Percentiles rank a stretch among this genome's conserved stretches.
Conservation (phyloP, 352 stramenopile genomes). For the Sclerospora graminicola region DNA sequence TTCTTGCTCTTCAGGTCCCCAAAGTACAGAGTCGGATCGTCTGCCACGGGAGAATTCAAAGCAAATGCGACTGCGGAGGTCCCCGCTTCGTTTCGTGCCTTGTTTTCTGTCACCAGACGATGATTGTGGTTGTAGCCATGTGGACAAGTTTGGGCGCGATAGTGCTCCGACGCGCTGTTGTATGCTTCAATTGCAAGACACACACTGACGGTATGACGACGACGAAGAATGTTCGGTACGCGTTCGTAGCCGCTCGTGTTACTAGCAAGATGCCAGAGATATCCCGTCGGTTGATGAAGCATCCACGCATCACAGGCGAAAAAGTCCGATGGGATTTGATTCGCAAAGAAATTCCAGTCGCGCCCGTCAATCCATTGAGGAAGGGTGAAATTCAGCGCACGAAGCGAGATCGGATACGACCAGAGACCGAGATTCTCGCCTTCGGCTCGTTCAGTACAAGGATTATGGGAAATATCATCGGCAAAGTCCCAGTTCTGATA, state of each 20-base stretch:
- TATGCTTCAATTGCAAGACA: constrained; percentile 59
- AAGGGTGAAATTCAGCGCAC: constrained; percentile 61
- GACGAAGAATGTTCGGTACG: constrained; percentile 67
- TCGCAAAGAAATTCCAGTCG: constrained; percentile 62
- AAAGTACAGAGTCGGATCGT: constrained; percentile 28
- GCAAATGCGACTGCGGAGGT: constrained; percentile 39
- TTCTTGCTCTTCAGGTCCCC: constrained; percentile 38
- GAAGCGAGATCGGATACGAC: constrained; percentile 70
- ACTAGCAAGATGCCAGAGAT: constrained; percentile 62
- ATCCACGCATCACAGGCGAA: constrained; percentile 68
- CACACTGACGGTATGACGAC: constrained; percentile 65
- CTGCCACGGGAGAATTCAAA: constrained; percentile 15
- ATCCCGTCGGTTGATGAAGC: constrained; percentile 36
- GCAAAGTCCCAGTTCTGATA: constrained; percentile 86
- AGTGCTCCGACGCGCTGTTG: constrained; percentile 48
- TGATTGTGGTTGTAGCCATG: constrained; percentile 65
- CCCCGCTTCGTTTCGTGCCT: constrained; percentile 30
- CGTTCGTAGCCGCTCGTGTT: constrained; percentile 70
- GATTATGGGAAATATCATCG: constrained; percentile 72
- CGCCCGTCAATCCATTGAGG: constrained; percentile 69
- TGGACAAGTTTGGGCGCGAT: constrained; percentile 41
- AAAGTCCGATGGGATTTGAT: constrained; percentile 48
- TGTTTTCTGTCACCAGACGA: constrained; percentile 37
- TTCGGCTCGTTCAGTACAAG: constrained; percentile 33
- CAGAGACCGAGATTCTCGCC: constrained; percentile 33